Evolutionary conservation across 179 eudicot genomes (phyloP), one percentile per base, ranked within the genome.

Genomic region (Vitellaria paradoxa): DNA sequence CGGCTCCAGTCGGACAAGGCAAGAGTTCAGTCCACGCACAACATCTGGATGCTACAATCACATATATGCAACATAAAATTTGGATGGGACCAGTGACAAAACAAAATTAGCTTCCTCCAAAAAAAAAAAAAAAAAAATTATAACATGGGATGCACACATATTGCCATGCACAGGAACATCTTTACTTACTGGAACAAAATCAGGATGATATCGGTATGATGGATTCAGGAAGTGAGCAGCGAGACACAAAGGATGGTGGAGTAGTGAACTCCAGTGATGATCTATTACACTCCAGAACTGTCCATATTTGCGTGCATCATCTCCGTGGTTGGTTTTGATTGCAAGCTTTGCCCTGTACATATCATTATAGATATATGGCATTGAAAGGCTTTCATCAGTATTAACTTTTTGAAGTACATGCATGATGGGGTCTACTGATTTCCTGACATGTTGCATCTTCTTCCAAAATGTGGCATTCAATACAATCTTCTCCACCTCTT

Each of bases 181-280:
- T 74, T 63, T 67, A 81, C 88, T 73, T 90, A 92, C 97, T 83
- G 86, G 87, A 49, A 88, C 78, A 86, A 88, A 91, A 75, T 94
- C 98, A 68, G 90, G 87, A 76, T 88, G 96, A 81, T 92, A 94
- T 74, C 89, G 88, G 79, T 87, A 89, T 23, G 96, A 87, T 72
- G 98, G 97, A 85, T 94, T 94, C 64, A 94, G 87, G 81, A 83
- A 90, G 89, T 92, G 91, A 66, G 96, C 97, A 85, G 98, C 97
- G 65, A 92, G 82, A 83, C 88, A 92, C 45, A 92, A 84, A 60
- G 97, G 96, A 78, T 90, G 98, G 77, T 85, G 90, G 74, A 82
- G 83, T 60, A 91, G 76, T 30, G 90, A 82, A 76, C 75, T 89
- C 93, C 92, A 92, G 70, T 89, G 89, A 80, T 74, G 84, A 81